Conservation (phyloP, 2,329 filamentous ascomycete genomes). For the Neophaeococcomyces mojaviensis region DNA sequence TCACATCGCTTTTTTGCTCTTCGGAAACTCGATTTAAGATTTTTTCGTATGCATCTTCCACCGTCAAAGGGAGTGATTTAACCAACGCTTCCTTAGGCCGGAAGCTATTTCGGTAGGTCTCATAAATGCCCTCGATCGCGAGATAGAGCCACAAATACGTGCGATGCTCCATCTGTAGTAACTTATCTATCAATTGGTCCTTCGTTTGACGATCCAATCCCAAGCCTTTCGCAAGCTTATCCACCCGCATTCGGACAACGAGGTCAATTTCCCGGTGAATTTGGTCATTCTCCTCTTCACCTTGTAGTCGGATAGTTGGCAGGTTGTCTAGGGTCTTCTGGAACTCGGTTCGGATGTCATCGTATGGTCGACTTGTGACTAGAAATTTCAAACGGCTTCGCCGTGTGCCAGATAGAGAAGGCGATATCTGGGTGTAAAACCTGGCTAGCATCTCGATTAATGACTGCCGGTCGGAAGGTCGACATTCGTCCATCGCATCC, state of each 20-base stretch:
- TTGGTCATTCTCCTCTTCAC: slow-evolving; percentile 19
- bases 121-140: too few species aligned
- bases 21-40: too few species aligned
- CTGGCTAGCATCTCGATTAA: slow-evolving; percentile 9
- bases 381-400: slow-evolving; percentile 23
- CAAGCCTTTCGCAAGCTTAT: slow-evolving; percentile 9
- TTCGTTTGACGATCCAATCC: neutral
- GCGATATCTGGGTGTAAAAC: slow-evolving; percentile 4
- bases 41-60: too few species aligned
- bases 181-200: neutral
- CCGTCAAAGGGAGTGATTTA: too few species aligned
- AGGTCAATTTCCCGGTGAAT: slow-evolving; percentile 21
- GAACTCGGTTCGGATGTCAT: slow-evolving; percentile 21
- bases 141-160: slow-evolving; percentile 27
- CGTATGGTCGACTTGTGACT: slow-evolving; percentile 28
- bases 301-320: slow-evolving; percentile 16
- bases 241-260: slow-evolving; percentile 17
- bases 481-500: slow-evolving; percentile 19
- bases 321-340: slow-evolving; percentile 6
- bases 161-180: slow-evolving; percentile 22
- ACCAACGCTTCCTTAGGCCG: too few species aligned
- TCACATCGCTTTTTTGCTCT: too few species aligned
- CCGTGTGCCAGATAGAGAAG: neutral
- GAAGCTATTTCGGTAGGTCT: too few species aligned
- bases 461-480: neutral